Percentiles rank a stretch among this genome's conserved stretches.
Evolutionary conservation across 306 rosid genomes (phyloP).

Genomic region (Biancaea sappan): DNA sequence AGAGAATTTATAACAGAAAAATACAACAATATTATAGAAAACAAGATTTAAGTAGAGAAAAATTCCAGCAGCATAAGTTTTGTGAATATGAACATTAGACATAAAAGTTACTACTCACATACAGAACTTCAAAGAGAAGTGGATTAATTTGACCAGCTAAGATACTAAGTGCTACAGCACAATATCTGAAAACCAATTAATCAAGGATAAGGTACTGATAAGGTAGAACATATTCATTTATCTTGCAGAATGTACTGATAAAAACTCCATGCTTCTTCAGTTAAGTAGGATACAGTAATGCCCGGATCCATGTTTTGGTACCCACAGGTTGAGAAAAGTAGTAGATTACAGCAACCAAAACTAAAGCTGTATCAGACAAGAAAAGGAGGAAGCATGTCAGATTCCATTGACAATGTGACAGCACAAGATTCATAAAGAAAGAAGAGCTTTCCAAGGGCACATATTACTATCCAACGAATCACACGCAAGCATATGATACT

Average conservation of each 20-base stretch:
- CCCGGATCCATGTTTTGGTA: constrained; percentile 68
- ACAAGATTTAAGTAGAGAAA: constrained; percentile 9
- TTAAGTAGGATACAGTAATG: constrained; percentile 84
- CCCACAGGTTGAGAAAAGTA: constrained; percentile 82
- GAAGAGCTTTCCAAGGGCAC: constrained; percentile 7
- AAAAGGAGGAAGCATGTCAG: constrained; percentile 42
- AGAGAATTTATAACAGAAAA: neutral
- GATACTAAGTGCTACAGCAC: constrained; percentile 88
- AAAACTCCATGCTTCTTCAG: constrained; percentile 30
- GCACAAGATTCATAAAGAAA: constrained; percentile 19
- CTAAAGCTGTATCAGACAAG: constrained; percentile 61
- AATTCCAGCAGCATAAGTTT: constrained; percentile 15
- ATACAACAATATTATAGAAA: constrained; percentile 3
- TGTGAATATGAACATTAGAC: constrained; percentile 1
- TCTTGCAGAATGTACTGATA: constrained; percentile 26
- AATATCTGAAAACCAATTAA: constrained; percentile 68
- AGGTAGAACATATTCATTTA: constrained; percentile 22
- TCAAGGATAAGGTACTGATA: constrained; percentile 77
- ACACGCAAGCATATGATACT: neutral
- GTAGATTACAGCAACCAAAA: constrained; percentile 85
- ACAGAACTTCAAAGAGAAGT: constrained; percentile 87
- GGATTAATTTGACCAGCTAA: constrained; percentile 89
- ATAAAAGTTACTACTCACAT: constrained; percentile 63
- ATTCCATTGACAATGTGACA: constrained; percentile 20
- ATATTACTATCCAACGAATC: neutral